Base-by-base conservation (phyloP, 2,329 filamentous ascomycete genomes). In the Ophidiomyces ophidiicola region DNA sequence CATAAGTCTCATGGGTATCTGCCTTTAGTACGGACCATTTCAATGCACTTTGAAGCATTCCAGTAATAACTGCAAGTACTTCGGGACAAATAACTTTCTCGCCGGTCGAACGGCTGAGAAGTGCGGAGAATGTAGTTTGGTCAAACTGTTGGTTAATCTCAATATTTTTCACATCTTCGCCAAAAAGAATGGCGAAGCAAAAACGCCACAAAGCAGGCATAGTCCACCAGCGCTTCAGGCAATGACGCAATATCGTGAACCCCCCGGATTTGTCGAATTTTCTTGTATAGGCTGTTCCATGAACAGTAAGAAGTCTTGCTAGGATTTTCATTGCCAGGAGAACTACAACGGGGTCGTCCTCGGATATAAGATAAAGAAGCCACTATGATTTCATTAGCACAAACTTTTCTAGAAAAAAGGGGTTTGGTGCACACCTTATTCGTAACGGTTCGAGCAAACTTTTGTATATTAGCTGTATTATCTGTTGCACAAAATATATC, bases 241-340 rank as follows among this genome's bases (percentile, higher is more conserved):
- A 75, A 51, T 82, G 74, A 25, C 81, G 81, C 75, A 96, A 80
- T 45, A 94, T 81, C 23, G 71, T 70, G 56, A 94, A 94, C 1
- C 92, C 92, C 20, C 85, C 84, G 7, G 81, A 85, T 60, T 92
- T 94, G 14, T 78, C 72, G 48, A 98, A 94, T 52, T 94, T 93
- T 37, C 77, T 76, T 14, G 83, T 82, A 57, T 94, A 96, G 24
- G 70, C 70, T 4, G 78, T 66, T 3, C 88, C 88, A 52, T 94
- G 85, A 0, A 79, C 70, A n/a, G 88, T 76, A 4, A 98, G 68
- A 3, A 94, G 71, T 25, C 86, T 77, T 17, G 85, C 80, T 17
- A 98, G 66, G 37, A 98, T 88, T 53, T 82, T 87, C 48, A 78
- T 74, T 10, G 83, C 84, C 36, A 86, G 72, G 10, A 86, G 70